Percentiles rank a stretch among this genome's conserved stretches.
These are phyloP conservation scores for Ophiostoma ips DNA, from an alignment of 2,329 filamentous ascomycete genomes.

Conservation along the genomic window DNA sequence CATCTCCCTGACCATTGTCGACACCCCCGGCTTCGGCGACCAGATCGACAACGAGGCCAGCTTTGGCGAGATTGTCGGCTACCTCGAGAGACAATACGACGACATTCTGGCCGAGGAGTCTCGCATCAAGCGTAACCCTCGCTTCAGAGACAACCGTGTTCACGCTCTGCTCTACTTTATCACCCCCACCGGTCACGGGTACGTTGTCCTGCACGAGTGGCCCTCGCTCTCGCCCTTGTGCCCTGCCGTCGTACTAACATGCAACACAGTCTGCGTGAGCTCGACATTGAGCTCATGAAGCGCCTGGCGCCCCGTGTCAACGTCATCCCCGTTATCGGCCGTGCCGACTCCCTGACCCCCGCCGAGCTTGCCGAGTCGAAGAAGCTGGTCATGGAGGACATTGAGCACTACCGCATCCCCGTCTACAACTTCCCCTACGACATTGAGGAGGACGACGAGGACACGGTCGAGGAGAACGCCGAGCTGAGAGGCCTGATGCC, in stretches of 20 bases:
- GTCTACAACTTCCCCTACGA: conserved; percentile 99
- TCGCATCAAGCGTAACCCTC: conserved; percentile 99
- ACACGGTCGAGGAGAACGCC: conserved; percentile 97
- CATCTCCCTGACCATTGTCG: conserved; percentile 95
- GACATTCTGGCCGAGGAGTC: conserved; percentile 98
- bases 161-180: conserved; percentile 99
- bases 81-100: conserved; percentile 98
- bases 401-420: conserved; percentile 98
- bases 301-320: conserved; percentile 95
- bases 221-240: too few relatives aligned
- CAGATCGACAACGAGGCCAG: conserved; percentile 98
- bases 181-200: conserved; percentile 93
- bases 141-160: conserved; percentile 97
- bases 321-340: conserved; percentile 96
- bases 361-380: conserved; percentile 96
- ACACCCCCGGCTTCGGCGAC: conserved; percentile 96
- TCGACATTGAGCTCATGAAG: conserved; percentile 99
- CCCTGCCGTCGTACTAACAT: neutral
- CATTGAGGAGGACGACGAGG: conserved; percentile 98
- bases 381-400: conserved; percentile 99
- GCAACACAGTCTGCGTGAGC: conserved; percentile 67
- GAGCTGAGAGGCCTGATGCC: conserved; percentile 96
- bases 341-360: conserved; percentile 92
- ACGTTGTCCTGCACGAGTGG: conserved; percentile 24
- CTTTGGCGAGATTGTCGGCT: conserved; percentile 95